Base-by-base conservation (phyloP, 2,329 filamentous ascomycete species). In the Cyphellophora europaea region DNA sequence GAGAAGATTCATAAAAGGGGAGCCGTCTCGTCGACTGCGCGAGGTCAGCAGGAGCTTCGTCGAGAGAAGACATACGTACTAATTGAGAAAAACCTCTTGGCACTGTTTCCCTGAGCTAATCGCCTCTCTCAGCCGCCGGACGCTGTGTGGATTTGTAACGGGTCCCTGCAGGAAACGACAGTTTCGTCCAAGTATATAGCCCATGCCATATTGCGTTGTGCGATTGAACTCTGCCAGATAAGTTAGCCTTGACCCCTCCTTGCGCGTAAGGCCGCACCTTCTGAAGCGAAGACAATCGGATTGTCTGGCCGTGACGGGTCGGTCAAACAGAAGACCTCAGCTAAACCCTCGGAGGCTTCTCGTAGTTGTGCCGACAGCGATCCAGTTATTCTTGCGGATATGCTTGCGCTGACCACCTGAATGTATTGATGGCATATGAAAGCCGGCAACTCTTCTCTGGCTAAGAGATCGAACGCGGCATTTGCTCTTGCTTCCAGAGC, bases 91-190 rank as follows among this genome's bases (percentile, higher is more conserved):
- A 0, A 83, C 74, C 49, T 88, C 83, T 35, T 71, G 81, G 44
- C 79, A 74, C 48, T 87, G 82, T 45, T 73, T 69, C n/a, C 79
- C 78, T 1, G 66, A 70, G 5, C 65, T 55, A 8, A 81, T 58
- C 17, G 75, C 76, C 27, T 79, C 71, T 19, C 71, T 65, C 8
- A 88, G 62, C 35, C 83, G 66, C 35, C 65, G 58, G 0, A 82
- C 65, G 33, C 76, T 81, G 41, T 71, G 67, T 0, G 64, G 65
- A 44, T 79, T 80, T 5, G 82, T 86, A 48, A 72, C 73, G 0
- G 81, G 81, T 0, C 83, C 82, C 53, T 87, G 82, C 2, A 88
- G 68, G 49, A 88, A 87, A 5, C 82, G 74, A 48, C 82, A 87
- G 44, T 88, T 88, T 19, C 79, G 74, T 0, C 82, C 82, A 12